These are phyloP conservation scores for Globisporangium camurandrum DNA, from an alignment of 352 stramenopile genomes.

Conservation along the genomic window DNA sequence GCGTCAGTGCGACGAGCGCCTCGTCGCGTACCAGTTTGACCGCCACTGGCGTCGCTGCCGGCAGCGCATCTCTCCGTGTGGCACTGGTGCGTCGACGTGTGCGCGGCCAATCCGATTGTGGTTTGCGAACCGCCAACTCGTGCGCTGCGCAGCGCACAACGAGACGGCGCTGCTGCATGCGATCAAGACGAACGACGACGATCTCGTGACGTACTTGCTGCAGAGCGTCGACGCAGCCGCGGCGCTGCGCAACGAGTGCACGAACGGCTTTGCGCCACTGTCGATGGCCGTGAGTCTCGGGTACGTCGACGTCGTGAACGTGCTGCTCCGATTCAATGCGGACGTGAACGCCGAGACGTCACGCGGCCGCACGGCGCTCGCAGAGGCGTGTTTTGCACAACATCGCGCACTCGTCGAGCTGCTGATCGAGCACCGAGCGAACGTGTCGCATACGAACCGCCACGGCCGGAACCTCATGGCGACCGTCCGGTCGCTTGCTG, in stretches of 20 bases:
- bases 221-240: constrained; percentile 24
- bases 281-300: constrained; percentile 36
- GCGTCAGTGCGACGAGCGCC: constrained; percentile 37
- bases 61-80: constrained; percentile 55
- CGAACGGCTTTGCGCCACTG: constrained; percentile 63
- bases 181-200: constrained; percentile 50
- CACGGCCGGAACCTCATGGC: constrained; percentile 42
- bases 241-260: constrained; percentile 49
- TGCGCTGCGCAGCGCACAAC: constrained; percentile 37
- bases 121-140: constrained; percentile 29
- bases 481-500: constrained; percentile 29
- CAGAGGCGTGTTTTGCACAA: constrained; percentile 50
- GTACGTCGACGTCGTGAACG: constrained; percentile 36
- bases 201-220: constrained; percentile 57
- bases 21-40: constrained; percentile 57
- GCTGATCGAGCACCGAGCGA: constrained; percentile 53
- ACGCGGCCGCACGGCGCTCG: constrained; percentile 46
- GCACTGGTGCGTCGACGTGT: constrained; percentile 40
- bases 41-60: constrained; percentile 53
- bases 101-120: constrained; percentile 53
- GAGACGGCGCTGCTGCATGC: constrained; percentile 54
- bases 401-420: constrained; percentile 40
- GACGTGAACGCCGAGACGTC: constrained; percentile 69
- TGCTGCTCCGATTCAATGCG: constrained; percentile 53
- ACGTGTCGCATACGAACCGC: constrained; percentile 51